phyloP scores from a whole-genome alignment of 176 grass and related monocot genomes.

The Metroxylon sagu region DNA sequence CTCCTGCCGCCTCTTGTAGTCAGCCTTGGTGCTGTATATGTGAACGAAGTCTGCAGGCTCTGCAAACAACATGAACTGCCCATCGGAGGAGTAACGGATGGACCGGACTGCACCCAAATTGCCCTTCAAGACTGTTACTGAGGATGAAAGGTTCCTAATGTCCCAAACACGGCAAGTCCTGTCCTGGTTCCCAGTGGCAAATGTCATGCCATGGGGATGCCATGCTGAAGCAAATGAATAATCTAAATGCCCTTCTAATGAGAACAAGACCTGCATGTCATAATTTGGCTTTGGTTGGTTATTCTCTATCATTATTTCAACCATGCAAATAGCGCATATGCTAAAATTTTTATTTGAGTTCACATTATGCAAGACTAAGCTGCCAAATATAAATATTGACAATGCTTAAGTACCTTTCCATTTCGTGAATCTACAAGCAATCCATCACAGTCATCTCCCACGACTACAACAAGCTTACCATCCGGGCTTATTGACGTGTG shows the following conservation, averaged over 20 bases:
- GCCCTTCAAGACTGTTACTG: constrained; percentile 51
- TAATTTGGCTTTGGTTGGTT: no score
- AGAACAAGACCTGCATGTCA: constrained; percentile 42
- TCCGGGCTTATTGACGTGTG: constrained; percentile 80
- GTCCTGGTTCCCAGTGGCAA: constrained; percentile 89
- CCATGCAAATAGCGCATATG: neutral
- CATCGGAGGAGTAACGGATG: constrained; percentile 71
- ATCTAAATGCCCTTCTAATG: constrained; percentile 66
- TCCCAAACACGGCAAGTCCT: constrained; percentile 90
- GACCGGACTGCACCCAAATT: constrained; percentile 78
- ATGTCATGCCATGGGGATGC: constrained; percentile 47
- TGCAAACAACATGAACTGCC: constrained; percentile 53
- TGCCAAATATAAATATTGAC: neutral
- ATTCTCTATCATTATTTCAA: no score
- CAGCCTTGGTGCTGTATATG: constrained; percentile 21
- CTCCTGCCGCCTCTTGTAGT: constrained; percentile 70
- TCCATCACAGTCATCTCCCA: constrained; percentile 56
- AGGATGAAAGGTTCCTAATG: constrained; percentile 56
- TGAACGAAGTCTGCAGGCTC: constrained; percentile 91
- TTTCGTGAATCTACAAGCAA: constrained; percentile 69
- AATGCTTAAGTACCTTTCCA: constrained; percentile 49
- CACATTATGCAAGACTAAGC: neutral
- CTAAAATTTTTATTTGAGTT: neutral
- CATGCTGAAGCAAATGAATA: constrained; percentile 88
- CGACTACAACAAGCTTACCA: constrained; percentile 47